phyloP scores from a whole-genome alignment of 768 basidiomycete genomes.

The Psilocybe azurescens region DNA sequence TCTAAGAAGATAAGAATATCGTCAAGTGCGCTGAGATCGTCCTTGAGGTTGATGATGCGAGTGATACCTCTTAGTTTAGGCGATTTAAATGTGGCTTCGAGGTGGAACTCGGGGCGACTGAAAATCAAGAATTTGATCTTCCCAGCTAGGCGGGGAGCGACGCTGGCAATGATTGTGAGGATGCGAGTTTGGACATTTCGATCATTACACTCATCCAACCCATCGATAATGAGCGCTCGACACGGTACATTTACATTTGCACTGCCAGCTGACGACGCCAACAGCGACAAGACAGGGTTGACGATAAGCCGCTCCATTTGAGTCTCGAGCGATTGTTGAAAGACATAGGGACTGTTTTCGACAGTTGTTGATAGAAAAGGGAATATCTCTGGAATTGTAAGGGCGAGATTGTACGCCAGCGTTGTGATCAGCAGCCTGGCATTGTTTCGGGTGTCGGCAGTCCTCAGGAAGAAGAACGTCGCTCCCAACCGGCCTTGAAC shows the following conservation, averaged over 20 bases:
- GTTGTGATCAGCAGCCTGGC: slow-evolving; percentile 33
- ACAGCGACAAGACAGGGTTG: background rate
- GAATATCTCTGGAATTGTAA: slow-evolving; percentile 6
- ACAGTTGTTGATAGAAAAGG: too few species aligned
- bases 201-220: slow-evolving; percentile 11
- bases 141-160: background rate
- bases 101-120: slow-evolving; percentile 12
- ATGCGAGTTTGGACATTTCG: background rate
- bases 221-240: slow-evolving; percentile 9
- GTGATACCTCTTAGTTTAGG: too few species aligned
- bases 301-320: too few species aligned
- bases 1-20: slow-evolving; percentile 13
- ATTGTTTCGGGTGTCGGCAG: slow-evolving; percentile 28
- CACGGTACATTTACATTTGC: too few species aligned
- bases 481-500: slow-evolving; percentile 23
- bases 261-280: too few species aligned
- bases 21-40: background rate
- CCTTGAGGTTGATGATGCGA: background rate
- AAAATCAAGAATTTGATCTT: slow-evolving; percentile 11
- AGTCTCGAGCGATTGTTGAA: too few species aligned
- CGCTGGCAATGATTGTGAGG: background rate
- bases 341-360: too few species aligned
- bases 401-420: slow-evolving; percentile 30
- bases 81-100: background rate
- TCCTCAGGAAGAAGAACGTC: slow-evolving; percentile 40